Conservation (phyloP, 2,329 filamentous ascomycete genomes). For the Hymenoscyphus albidus region DNA sequence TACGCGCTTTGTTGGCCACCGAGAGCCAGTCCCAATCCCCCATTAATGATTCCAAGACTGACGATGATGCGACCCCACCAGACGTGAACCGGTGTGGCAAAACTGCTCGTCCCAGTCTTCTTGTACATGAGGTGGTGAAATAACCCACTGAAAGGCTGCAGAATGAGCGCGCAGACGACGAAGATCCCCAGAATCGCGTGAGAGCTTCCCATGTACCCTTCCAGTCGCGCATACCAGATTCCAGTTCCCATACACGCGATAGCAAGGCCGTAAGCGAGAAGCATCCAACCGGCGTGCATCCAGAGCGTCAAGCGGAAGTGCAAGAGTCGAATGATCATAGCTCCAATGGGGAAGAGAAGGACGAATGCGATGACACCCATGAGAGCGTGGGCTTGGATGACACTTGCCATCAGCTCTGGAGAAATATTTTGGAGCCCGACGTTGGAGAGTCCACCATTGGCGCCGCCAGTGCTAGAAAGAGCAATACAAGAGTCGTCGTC, state of each 20-base stretch:
- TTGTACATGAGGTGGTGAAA: conserved; percentile 54
- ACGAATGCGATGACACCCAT: conserved; percentile 57
- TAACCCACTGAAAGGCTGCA: conserved; percentile 56
- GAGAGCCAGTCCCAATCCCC: conserved; percentile 57
- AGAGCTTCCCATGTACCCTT: too few species aligned
- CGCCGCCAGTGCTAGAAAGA: too few species aligned
- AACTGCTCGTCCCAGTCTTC: conserved; percentile 41
- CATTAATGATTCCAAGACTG: conserved; percentile 58
- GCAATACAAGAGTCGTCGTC: neutral
- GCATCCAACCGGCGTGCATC: conserved; percentile 55
- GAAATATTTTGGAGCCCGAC: neutral
- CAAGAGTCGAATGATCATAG: conserved; percentile 57
- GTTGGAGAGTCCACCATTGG: neutral
- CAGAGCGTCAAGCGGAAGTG: conserved; percentile 42
- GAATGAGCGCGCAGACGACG: conserved; percentile 47
- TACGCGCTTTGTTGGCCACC: conserved; percentile 39
- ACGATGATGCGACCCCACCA: conserved; percentile 59
- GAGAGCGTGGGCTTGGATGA: conserved; percentile 47
- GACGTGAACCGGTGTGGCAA: conserved; percentile 51
- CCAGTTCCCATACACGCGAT: conserved; percentile 58
- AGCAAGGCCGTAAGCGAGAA: conserved; percentile 51
- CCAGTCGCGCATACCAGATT: conserved; percentile 39
- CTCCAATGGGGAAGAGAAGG: conserved; percentile 55
- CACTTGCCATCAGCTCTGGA: neutral
- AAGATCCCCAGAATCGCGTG: conserved; percentile 56